These are phyloP conservation scores for Ceratobasidium theobromae DNA, from an alignment of 1,284 basidiomycete species.

Conservation along the genomic window DNA sequence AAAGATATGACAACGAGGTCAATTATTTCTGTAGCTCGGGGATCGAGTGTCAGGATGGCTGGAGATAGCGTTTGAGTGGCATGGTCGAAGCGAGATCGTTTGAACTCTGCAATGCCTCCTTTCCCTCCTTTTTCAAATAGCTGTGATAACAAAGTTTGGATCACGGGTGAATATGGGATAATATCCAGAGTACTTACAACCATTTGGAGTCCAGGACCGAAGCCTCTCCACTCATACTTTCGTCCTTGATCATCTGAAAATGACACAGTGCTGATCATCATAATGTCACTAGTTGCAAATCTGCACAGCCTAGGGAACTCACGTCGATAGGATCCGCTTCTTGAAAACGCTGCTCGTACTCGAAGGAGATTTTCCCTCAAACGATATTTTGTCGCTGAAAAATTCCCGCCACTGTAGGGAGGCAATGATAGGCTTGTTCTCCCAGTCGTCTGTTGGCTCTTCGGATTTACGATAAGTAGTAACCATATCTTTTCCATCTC, in stretches of 20 bases:
- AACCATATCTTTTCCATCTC: slow-evolving; percentile 1
- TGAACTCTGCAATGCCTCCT: not conserved
- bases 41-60: slow-evolving; percentile 24
- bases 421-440: slow-evolving; percentile 5
- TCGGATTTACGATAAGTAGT: slow-evolving; percentile 23
- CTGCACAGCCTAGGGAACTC: not conserved
- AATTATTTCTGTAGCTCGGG: slow-evolving; percentile 29
- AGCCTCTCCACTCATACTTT: slow-evolving; percentile 34
- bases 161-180: too few species aligned
- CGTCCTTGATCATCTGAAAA: slow-evolving; percentile 34
- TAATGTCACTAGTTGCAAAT: not conserved
- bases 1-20: slow-evolving; percentile 32
- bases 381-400: slow-evolving; percentile 10
- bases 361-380: not conserved
- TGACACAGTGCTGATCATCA: slow-evolving; percentile 10
- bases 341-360: not conserved
- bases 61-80: not conserved
- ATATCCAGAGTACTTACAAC: too few species aligned
- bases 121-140: slow-evolving; percentile 1
- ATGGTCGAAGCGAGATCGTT: not conserved
- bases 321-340: slow-evolving; percentile 2
- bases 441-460: slow-evolving; percentile 9
- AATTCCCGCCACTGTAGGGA: slow-evolving; percentile 7
- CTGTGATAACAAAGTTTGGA: too few species aligned
- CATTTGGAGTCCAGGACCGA: slow-evolving; percentile 30